Evolutionary conservation across 2,329 filamentous ascomycete species (phyloP), one percentile per base, ranked within the genome.

Genomic region (Penicillium sclerotigenum): DNA sequence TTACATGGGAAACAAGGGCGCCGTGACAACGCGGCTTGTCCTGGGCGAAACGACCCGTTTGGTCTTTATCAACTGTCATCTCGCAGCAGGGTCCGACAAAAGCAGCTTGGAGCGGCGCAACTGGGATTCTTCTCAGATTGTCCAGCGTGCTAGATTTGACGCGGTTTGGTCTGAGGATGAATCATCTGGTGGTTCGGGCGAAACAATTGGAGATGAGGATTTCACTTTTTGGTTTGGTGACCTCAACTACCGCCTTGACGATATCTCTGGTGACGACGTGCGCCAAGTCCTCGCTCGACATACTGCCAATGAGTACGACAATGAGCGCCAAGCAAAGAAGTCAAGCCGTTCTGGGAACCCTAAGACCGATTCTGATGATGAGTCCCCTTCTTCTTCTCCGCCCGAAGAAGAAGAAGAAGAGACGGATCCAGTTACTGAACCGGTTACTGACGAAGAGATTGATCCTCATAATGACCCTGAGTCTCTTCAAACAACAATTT

Each of bases 201-300:
- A 89, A 49, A 83, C 79, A 34, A 87, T 99, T 61, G 92, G 90
- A 1, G 89, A 95, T 37, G 93, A 96, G 62, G 94, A 99, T 68
- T 91, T 97, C 75, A 86, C 87, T 0, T 97, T 99, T 68, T 97
- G 93, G 91, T 90, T 96, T 68, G 94, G 94, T 7, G 94, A 99
- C 72, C 80, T 99, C 40, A 99, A 99, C 71, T 99, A 97, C 69
- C 85, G 94, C 31, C 81, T 99, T 0, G 90, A 95, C 48, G 90
- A 88, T 42, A 83, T 97, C 47, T 90, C 93, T 0, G 92, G 91
- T 0, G 89, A 94, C 36, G 94, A 99, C 70, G 94, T 99, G 45
- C 84, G 93, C 31, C 84, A 89, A 46, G 77, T 97, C 7, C 79
- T 99, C 36, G 89, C 87, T 68, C 80, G 97, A 5, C 93, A 97